phyloP scores from a whole-genome alignment of 768 basidiomycete species.

The Pisolithus microcarpus region DNA sequence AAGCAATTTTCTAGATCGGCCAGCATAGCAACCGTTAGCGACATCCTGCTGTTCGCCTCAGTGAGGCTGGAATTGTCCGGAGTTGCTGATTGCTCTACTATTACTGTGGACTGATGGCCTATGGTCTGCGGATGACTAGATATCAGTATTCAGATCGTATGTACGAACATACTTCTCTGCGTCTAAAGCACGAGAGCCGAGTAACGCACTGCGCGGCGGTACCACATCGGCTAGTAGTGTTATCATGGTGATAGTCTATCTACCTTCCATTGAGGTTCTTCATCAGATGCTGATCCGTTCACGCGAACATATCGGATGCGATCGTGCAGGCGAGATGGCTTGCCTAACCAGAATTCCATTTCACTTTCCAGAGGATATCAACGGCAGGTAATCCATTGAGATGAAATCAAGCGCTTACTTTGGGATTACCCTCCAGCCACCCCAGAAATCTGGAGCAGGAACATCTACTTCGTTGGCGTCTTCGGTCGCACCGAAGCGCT shows the following conservation, averaged over 20 bases:
- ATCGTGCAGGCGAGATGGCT: conserved; percentile 91
- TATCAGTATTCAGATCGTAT: neutral
- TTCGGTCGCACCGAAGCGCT: conserved; percentile 47
- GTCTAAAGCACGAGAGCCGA: neutral
- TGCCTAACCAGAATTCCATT: conserved; percentile 96
- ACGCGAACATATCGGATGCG: conserved; percentile 70
- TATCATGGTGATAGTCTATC: conserved; percentile 70
- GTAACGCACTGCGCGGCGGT: neutral
- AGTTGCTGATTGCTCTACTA: no score
- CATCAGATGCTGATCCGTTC: conserved; percentile 37
- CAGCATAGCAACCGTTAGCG: no score
- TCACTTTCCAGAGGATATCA: conserved; percentile 47
- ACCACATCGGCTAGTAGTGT: neutral
- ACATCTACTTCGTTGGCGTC: conserved; percentile 39
- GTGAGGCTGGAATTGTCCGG: no score
- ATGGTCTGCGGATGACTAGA: neutral
- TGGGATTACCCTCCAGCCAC: conserved; percentile 93
- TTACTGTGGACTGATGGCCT: no score
- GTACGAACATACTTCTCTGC: neutral
- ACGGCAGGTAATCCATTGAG: neutral
- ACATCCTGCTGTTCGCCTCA: no score
- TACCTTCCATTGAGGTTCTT: conserved; percentile 61
- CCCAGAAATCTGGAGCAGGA: conserved; percentile 88
- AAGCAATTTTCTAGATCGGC: no score
- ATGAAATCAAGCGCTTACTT: conserved; percentile 37